Evolutionary conservation across 257 asterid species (phyloP).

Genomic region (Solanum piurae): DNA sequence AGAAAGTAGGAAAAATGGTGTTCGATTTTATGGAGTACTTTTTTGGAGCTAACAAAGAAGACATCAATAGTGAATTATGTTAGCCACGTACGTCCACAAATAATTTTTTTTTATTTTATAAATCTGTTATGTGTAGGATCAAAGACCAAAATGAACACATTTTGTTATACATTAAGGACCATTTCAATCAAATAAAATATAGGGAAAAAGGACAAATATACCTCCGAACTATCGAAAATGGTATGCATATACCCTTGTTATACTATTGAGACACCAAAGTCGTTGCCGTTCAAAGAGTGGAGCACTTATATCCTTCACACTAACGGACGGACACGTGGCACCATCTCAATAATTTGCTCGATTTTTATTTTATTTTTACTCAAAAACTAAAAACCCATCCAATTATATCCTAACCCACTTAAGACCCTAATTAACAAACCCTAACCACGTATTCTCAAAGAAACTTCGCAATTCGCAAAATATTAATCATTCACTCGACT

Average conservation of each 20-base stretch:
- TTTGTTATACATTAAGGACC: not conserved
- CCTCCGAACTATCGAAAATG: too few relatives aligned
- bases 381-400: too few relatives aligned
- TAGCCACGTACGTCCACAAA: not conserved
- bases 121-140: too few relatives aligned
- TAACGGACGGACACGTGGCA: not conserved
- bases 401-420: too few relatives aligned
- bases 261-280: not conserved
- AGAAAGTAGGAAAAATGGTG: not conserved
- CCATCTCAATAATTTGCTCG: too few relatives aligned
- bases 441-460: too few relatives aligned
- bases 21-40: not conserved
- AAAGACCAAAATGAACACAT: not conserved
- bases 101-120: too few relatives aligned
- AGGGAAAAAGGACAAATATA: not conserved
- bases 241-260: not conserved
- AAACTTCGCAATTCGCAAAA: too few relatives aligned
- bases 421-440: too few relatives aligned
- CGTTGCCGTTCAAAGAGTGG: not conserved
- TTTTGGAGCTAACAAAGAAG: not conserved
- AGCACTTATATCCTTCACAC: not conserved
- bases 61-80: not conserved
- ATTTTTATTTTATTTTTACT: too few relatives aligned
- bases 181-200: not conserved
- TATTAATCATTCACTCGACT: too few relatives aligned